Evolutionary conservation across 2,329 filamentous ascomycete species (phyloP).

Genomic region (Dryadomyces sulphureus): DNA sequence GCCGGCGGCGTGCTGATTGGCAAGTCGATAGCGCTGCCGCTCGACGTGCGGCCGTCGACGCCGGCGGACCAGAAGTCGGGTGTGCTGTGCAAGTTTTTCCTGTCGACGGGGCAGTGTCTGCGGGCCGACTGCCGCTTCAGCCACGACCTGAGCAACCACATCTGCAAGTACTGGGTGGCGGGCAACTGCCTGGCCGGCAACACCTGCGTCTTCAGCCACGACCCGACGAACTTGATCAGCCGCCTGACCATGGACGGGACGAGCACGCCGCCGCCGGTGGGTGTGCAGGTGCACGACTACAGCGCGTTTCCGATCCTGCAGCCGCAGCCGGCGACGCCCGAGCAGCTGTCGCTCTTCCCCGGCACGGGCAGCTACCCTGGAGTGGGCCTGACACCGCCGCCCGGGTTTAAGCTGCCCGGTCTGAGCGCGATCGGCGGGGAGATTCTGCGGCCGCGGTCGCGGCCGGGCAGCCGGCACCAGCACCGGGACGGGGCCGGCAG

Average conservation of each 20-base stretch:
- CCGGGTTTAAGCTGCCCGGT: constrained; percentile 51
- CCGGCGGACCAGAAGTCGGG: constrained; percentile 68
- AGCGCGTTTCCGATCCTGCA: constrained; percentile 72
- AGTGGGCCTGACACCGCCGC: constrained; percentile 48
- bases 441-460: constrained; percentile 58
- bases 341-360: constrained; percentile 40
- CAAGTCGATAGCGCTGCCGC: constrained; percentile 70
- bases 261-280: constrained; percentile 48
- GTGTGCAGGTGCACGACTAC: constrained; percentile 67
- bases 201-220: constrained; percentile 93
- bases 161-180: constrained; percentile 99
- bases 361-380: constrained; percentile 36
- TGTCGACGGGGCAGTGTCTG: constrained; percentile 89
- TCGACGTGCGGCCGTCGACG: constrained; percentile 60
- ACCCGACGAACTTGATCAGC: constrained; percentile 74
- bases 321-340: constrained; percentile 45
- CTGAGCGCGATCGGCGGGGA: constrained; percentile 28
- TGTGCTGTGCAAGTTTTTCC: constrained; percentile 92
- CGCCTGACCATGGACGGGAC: constrained; percentile 61
- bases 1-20: constrained; percentile 60
- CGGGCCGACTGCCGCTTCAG: constrained; percentile 94
- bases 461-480: constrained; percentile 73
- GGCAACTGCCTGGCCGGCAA: constrained; percentile 89
- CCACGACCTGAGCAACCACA: constrained; percentile 85
- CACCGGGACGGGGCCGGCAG: constrained; percentile 25